Evolutionary conservation across 805 yeast species (phyloP).

Genomic region (Debaryomyces prosopidis): DNA sequence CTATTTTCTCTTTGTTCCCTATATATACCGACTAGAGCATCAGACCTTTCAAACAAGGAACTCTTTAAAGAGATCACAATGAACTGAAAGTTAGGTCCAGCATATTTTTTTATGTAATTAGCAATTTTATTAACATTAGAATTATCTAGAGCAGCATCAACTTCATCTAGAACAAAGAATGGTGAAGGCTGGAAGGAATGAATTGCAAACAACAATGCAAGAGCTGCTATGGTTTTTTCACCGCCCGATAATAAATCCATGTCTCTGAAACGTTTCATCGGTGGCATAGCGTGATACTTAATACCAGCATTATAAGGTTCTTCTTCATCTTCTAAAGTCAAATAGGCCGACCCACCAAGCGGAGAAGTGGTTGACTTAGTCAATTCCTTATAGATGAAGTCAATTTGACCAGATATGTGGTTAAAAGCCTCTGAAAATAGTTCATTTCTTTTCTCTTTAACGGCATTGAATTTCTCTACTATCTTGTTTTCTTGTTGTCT

Average conservation of each 20-base stretch:
- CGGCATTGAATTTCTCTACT: constrained; percentile 54
- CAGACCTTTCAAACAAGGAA: constrained; percentile 82
- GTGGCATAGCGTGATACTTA: constrained; percentile 94
- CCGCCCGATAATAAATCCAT: constrained; percentile 95
- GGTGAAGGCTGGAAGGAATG: constrained; percentile 93
- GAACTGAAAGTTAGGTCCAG: constrained; percentile 81
- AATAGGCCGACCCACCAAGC: constrained; percentile 89
- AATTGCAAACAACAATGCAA: constrained; percentile 87
- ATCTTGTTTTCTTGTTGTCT: constrained; percentile 60
- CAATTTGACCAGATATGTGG: constrained; percentile 74
- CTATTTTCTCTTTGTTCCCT: constrained; percentile 74
- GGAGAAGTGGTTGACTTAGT: constrained; percentile 72
- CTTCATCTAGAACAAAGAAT: constrained; percentile 92
- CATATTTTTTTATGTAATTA: constrained; percentile 73
- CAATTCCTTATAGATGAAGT: constrained; percentile 78
- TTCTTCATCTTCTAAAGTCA: constrained; percentile 84
- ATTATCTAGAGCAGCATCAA: constrained; percentile 96
- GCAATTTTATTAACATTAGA: constrained; percentile 86
- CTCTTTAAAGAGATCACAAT: constrained; percentile 91
- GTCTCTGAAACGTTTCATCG: constrained; percentile 87
- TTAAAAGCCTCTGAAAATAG: constrained; percentile 70
- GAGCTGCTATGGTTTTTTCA: constrained; percentile 94
- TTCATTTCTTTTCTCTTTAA: constrained; percentile 60
- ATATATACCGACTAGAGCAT: constrained; percentile 90
- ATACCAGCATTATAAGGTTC: constrained; percentile 86